A percentile compares a stretch with the other conserved stretches of the same genome.
Conservation (phyloP, 2,329 filamentous ascomycete species). For the Cephalotrichum gorgonifer region DNA sequence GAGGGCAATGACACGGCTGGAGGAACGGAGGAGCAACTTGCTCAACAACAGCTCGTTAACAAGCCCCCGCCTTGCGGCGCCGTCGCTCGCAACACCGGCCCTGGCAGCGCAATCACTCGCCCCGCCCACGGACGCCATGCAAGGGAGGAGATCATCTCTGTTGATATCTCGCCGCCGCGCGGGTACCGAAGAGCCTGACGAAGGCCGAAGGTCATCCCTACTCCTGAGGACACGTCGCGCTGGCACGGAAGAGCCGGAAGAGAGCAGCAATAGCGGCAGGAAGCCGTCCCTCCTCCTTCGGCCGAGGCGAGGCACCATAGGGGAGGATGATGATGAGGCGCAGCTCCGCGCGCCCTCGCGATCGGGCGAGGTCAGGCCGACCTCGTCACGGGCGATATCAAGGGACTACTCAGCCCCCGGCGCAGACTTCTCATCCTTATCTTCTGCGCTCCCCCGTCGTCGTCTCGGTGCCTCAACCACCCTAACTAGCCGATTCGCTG, state of each 20-base stretch:
- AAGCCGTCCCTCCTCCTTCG: conserved; percentile 32
- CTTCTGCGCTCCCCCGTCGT: conserved; percentile 41
- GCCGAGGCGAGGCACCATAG: conserved; percentile 32
- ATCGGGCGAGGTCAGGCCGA: conserved; percentile 38
- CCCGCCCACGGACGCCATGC: conserved; percentile 7
- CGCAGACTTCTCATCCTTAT: conserved; percentile 20
- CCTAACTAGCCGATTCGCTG: conserved; percentile 31
- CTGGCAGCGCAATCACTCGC: conserved; percentile 29
- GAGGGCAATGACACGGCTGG: conserved; percentile 37
- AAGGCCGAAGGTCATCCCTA: conserved; percentile 38
- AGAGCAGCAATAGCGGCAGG: conserved; percentile 24
- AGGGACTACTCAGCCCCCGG: conserved; percentile 26
- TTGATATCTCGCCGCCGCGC: conserved; percentile 34
- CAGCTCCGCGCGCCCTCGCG: conserved; percentile 47
- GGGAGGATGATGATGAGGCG: conserved; percentile 38
- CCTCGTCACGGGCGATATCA: conserved; percentile 17
- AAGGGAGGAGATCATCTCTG: conserved; percentile 42
- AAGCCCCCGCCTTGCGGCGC: conserved; percentile 30
- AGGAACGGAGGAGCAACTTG: conserved; percentile 40
- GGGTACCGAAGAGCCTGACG: conserved; percentile 39
- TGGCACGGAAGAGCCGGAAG: conserved; percentile 36
- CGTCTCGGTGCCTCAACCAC: conserved; percentile 36
- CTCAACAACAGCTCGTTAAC: conserved; percentile 33
- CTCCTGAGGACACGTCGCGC: conserved; percentile 33
- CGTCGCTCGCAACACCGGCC: conserved; percentile 26